phyloP scores from a whole-genome alignment of 331 rosid genomes.

The Prunus yedoensis region DNA sequence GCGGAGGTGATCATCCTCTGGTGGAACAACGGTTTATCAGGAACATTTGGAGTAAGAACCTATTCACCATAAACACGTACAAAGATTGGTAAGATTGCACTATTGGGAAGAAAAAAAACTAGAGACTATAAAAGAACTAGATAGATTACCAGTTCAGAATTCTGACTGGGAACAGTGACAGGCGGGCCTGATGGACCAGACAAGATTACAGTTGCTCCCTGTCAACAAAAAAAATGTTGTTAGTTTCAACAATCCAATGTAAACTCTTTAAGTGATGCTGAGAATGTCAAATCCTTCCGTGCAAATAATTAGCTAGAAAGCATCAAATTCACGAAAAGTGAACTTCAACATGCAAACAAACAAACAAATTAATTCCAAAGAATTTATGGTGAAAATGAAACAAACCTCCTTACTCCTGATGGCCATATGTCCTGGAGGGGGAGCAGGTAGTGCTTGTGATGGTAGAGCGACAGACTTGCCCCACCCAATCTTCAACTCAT shows the following conservation, averaged over 20 bases:
- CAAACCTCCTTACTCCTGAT: conserved; percentile 99
- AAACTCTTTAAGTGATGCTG: not conserved
- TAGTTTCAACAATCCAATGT: not conserved
- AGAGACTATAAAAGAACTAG: not conserved
- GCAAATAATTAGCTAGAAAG: not conserved
- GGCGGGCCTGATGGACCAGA: conserved; percentile 99
- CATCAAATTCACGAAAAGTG: conserved; percentile 6
- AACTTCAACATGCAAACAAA: not conserved
- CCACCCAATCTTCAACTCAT: too few species aligned
- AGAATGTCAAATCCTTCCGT: not conserved
- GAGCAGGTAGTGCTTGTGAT: too few species aligned
- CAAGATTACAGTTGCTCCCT: conserved; percentile 93
- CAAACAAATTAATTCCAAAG: not conserved
- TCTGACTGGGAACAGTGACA: conserved; percentile 88
- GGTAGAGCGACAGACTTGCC: too few species aligned
- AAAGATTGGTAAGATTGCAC: not conserved
- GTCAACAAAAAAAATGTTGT: conserved; percentile 30
- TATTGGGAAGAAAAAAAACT: not conserved
- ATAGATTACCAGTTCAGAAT: conserved; percentile 80
- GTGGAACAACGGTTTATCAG: conserved; percentile 88
- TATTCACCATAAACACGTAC: conserved; percentile 21
- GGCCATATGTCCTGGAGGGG: conserved; percentile 98
- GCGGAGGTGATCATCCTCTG: conserved; percentile 83
- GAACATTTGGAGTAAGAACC: conserved; percentile 98
- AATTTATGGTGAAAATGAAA: not conserved